A percentile compares a stretch with the other conserved stretches of the same genome.
These are phyloP conservation scores for Epithele typhae DNA, from an alignment of 768 basidiomycete species.

Conservation along the genomic window DNA sequence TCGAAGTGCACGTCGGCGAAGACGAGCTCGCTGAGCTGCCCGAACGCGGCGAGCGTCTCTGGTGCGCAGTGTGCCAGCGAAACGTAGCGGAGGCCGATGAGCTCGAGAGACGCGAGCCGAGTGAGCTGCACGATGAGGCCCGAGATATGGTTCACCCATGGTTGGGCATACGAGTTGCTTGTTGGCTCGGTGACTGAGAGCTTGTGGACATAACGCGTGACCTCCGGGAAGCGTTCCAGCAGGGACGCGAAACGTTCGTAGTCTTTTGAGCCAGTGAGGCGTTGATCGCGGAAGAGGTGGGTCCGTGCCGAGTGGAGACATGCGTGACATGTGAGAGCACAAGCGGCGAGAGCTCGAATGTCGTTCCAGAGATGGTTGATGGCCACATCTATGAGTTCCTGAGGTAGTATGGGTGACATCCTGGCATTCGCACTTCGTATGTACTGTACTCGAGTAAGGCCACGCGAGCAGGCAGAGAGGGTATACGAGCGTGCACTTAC, in stretches of 20 bases:
- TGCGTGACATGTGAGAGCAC: slow-evolving; percentile 16
- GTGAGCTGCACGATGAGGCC: slow-evolving; percentile 3
- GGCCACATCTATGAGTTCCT: slow-evolving; percentile 24
- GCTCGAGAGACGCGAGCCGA: slow-evolving; percentile 9
- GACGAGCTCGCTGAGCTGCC: slow-evolving; percentile 7
- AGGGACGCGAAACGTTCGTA: slow-evolving; percentile 17
- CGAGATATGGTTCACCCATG: slow-evolving; percentile 15
- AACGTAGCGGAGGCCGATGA: slow-evolving; percentile 10
- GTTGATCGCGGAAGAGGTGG: slow-evolving; percentile 23
- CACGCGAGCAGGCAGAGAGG: too few species aligned
- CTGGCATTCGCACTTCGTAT: too few species aligned
- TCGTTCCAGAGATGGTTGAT: slow-evolving; percentile 28
- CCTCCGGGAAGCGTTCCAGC: slow-evolving; percentile 11
- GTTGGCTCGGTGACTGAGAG: slow-evolving; percentile 15
- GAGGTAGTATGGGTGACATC: slow-evolving; percentile 13
- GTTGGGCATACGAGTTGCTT: slow-evolving; percentile 7
- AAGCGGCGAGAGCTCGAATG: slow-evolving; percentile 14
- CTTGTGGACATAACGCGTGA: slow-evolving; percentile 18
- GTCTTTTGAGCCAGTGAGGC: slow-evolving; percentile 4
- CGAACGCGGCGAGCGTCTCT: slow-evolving; percentile 5
- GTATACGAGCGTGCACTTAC: too few species aligned
- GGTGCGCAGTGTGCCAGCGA: slow-evolving; percentile 4
- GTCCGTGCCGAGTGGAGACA: slow-evolving; percentile 21
- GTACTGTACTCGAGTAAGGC: too few species aligned
- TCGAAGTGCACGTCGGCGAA: slow-evolving; percentile 17